phyloP scores from a whole-genome alignment of 2,329 filamentous ascomycete genomes.

The Pseudogymnoascus pannorum region DNA sequence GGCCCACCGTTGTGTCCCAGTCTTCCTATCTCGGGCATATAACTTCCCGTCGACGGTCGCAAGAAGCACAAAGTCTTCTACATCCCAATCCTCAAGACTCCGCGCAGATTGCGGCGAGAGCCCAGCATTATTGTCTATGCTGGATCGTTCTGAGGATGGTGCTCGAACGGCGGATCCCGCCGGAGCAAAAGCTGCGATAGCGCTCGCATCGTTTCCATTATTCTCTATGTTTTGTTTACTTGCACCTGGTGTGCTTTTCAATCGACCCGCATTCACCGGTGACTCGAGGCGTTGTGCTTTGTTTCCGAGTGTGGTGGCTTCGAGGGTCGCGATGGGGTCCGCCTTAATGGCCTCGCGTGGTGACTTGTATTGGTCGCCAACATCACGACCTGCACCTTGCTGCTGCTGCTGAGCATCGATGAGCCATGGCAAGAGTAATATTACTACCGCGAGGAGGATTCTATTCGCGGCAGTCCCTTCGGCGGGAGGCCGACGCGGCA shows the following conservation, averaged over 20 bases:
- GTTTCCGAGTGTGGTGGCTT: slow-evolving; percentile 24
- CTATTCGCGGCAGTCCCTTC: slow-evolving; percentile 45
- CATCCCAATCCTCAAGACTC: slow-evolving; percentile 98
- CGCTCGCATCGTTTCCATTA: slow-evolving; percentile 70
- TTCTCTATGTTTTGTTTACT: slow-evolving; percentile 22
- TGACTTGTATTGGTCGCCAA: slow-evolving; percentile 21
- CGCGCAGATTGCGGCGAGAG: slow-evolving; percentile 79
- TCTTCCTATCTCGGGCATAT: slow-evolving; percentile 82
- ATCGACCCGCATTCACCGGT: slow-evolving; percentile 22
- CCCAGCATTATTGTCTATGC: slow-evolving; percentile 45
- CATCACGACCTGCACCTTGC: slow-evolving; percentile 26
- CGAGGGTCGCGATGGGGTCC: slow-evolving; percentile 21
- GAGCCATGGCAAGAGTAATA: slow-evolving; percentile 51
- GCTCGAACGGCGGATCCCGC: slow-evolving; percentile 93
- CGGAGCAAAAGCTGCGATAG: slow-evolving; percentile 97
- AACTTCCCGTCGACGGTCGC: slow-evolving; percentile 98
- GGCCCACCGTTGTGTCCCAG: slow-evolving; percentile 78
- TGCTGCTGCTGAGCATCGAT: slow-evolving; percentile 61
- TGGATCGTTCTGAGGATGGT: slow-evolving; percentile 66
- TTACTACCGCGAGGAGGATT: slow-evolving; percentile 46
- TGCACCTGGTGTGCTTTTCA: slow-evolving; percentile 26
- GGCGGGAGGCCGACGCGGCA: slow-evolving; percentile 59
- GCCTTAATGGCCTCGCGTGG: slow-evolving; percentile 24
- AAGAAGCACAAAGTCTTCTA: slow-evolving; percentile 99
- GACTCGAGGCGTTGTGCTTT: slow-evolving; percentile 28